Evolutionary conservation across 768 basidiomycete genomes (phyloP).

Genomic region (Tubosaeta brunneosetosa): DNA sequence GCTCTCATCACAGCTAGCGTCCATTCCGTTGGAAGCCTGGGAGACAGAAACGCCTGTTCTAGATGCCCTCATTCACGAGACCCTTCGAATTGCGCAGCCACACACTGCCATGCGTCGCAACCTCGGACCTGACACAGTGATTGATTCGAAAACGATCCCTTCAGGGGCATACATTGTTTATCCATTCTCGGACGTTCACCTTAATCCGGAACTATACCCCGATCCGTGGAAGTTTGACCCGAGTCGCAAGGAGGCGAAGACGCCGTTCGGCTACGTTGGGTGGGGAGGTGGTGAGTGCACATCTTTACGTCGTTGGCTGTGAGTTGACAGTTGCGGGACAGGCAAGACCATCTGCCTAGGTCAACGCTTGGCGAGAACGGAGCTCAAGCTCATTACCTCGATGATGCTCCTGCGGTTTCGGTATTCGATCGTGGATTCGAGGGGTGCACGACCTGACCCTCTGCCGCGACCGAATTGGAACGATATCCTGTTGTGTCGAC

Average conservation of each 20-base stretch:
- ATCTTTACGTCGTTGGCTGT: constrained; percentile 16
- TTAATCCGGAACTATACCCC: constrained; percentile 65
- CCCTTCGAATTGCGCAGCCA: constrained; percentile 72
- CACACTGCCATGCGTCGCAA: constrained; percentile 80
- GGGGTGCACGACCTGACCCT: constrained; percentile 39
- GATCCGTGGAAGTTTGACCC: constrained; percentile 81
- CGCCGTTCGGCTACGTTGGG: constrained; percentile 61
- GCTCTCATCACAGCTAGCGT: constrained; percentile 46
- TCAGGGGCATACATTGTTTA: constrained; percentile 74
- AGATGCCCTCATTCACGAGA: constrained; percentile 71
- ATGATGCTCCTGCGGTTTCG: constrained; percentile 64
- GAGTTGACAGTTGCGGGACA: constrained; percentile 26
- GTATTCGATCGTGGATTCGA: constrained; percentile 51
- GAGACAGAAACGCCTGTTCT: constrained; percentile 65
- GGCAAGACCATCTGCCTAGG: constrained; percentile 71
- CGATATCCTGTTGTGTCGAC: constrained; percentile 65
- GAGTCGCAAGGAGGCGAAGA: constrained; percentile 41
- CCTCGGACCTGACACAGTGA: constrained; percentile 64
- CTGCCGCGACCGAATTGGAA: constrained; percentile 74
- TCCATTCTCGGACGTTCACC: constrained; percentile 76
- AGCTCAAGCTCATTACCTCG: constrained; percentile 66
- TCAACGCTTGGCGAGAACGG: constrained; percentile 67
- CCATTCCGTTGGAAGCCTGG: constrained; percentile 66
- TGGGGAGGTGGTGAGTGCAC: constrained; percentile 71
- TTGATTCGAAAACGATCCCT: constrained; percentile 65